These are phyloP conservation scores for Dendrobium officinale DNA, from an alignment of 106 monocot genomes.

Conservation along the genomic window DNA sequence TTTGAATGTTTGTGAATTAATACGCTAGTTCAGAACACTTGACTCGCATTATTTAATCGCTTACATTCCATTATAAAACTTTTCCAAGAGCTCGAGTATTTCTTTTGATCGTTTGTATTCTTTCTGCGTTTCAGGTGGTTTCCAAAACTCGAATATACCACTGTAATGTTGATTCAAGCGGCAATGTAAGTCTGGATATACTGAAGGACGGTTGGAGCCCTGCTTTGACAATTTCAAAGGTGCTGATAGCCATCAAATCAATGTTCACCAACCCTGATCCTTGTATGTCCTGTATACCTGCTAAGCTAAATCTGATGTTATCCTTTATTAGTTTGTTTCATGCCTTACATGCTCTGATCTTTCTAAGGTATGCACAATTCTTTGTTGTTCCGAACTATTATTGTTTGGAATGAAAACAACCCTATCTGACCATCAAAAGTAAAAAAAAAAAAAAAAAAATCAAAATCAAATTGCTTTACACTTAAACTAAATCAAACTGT, in stretches of 20 bases:
- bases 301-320: neutral
- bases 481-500: neutral
- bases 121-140: conserved; percentile 40
- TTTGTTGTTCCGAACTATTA: too few relatives aligned
- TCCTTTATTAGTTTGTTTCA: neutral
- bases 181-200: conserved; percentile 62
- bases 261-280: conserved; percentile 77
- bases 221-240: conserved; percentile 83
- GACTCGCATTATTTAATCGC: neutral
- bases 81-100: neutral
- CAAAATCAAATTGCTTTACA: neutral
- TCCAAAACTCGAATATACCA: conserved; percentile 93
- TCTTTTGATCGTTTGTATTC: neutral
- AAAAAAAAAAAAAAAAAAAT: neutral
- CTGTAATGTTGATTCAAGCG: conserved; percentile 70
- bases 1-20: neutral
- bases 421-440: neutral
- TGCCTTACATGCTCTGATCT: neutral
- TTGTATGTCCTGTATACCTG: conserved; percentile 32
- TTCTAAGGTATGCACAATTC: too few relatives aligned
- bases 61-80: neutral
- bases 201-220: conserved; percentile 86
- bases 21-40: neutral
- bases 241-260: conserved; percentile 63
- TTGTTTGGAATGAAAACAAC: too few relatives aligned